These are phyloP conservation scores for Amanita inopinata DNA, from an alignment of 768 basidiomycete genomes.

Conservation along the genomic window DNA sequence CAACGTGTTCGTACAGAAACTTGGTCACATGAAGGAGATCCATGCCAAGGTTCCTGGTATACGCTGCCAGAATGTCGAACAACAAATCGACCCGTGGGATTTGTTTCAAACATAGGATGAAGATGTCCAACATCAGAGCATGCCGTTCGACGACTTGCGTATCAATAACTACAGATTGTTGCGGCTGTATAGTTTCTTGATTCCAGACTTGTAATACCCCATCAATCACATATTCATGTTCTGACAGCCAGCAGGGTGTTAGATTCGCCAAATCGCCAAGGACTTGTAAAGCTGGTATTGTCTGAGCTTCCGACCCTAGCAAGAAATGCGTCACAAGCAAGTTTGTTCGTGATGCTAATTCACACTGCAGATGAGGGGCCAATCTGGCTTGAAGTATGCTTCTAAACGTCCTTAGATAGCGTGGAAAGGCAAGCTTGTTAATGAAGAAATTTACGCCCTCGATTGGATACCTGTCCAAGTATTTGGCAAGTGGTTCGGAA, in stretches of 20 bases:
- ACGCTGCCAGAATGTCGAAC: conserved; percentile 80
- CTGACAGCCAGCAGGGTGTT: conserved; percentile 61
- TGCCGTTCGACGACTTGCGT: conserved; percentile 51
- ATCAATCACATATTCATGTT: conserved; percentile 59
- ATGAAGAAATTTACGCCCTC: conserved; percentile 85
- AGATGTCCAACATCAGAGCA: conserved; percentile 62
- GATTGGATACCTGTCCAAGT: conserved; percentile 80
- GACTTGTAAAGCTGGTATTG: conserved; percentile 66
- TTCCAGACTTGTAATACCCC: conserved; percentile 70
- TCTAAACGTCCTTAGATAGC: conserved; percentile 74
- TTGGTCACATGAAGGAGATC: conserved; percentile 71
- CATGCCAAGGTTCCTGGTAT: conserved; percentile 69
- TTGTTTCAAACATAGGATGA: conserved; percentile 60
- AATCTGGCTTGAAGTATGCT: conserved; percentile 74
- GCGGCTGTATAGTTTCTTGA: conserved; percentile 34
- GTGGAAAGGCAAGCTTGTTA: conserved; percentile 63
- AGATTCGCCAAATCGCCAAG: conserved; percentile 66
- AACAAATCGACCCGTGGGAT: conserved; percentile 79
- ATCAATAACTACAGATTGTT: conserved; percentile 30
- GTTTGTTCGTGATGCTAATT: conserved; percentile 52
- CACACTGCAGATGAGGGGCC: conserved; percentile 66
- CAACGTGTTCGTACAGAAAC: conserved; percentile 83
- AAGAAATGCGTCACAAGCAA: conserved; percentile 43
- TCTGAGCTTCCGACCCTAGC: conserved; percentile 36
- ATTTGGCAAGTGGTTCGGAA: conserved; percentile 85